Base-by-base conservation (phyloP, 2,329 filamentous ascomycete species). In the Beauveria australis region DNA sequence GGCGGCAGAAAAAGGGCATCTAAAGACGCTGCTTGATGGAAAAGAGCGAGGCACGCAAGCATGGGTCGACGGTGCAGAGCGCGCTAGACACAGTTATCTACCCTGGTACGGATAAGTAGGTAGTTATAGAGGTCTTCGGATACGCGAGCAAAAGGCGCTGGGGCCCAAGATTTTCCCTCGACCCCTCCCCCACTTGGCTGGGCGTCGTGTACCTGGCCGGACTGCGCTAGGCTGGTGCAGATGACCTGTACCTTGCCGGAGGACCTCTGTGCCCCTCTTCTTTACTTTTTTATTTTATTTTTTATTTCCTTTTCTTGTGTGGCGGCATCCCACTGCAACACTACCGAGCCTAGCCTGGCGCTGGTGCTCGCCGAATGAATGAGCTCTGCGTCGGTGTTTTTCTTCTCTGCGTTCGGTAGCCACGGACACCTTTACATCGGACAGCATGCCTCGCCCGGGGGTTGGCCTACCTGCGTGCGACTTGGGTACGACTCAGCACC, bases 161-260 rank as follows among this genome's bases (percentile, higher is more conserved):
- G 37, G 30, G 57, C 24, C 47, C 26, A 47, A 59, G n/a, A 41
- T 59, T 41, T 47, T 26, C 51, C 58, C 58, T 48, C 51, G 51
- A 54, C 51, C 49, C 53, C 44, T 53, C 22, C 53, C 51, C 59
- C 33, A 52, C 41, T 46, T 43, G 48, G 26, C 51, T 54, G 64
- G 65, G 64, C 66, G 68, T 69, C 69, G 67, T 71, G 69, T 70
- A 70, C 69, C 70, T 72, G 70, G 66, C 70, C 68, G 64, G 67
- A 66, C 66, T 67, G 64, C 70, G 68, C 70, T 67, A 68, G 69
- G 51, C 61, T 66, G 52, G 70, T 63, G 71, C 70, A 72, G 71
- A 69, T 72, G 70, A 72, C 70, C 69, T 72, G 71, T 73, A 70
- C 71, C 71, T 73, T 71, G 56, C 26, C n/a, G 19, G 53, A 26